Percentiles rank a stretch among this genome's conserved stretches.
Conservation (phyloP, 192 early-diverging fungal genomes). For the Funneliformis geosporum region DNA sequence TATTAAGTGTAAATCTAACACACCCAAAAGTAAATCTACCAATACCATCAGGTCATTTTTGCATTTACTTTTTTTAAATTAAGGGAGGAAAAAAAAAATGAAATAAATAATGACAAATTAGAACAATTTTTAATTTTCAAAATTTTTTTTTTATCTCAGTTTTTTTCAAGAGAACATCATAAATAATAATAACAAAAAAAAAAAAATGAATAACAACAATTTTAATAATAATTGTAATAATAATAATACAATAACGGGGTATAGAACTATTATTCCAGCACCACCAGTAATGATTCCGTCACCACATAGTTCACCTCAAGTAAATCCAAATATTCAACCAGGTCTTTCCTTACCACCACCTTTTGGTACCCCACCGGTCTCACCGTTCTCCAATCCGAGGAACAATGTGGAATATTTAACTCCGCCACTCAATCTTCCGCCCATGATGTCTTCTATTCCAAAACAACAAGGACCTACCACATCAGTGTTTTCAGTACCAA, state of each 20-base stretch:
- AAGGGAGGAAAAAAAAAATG: not conserved
- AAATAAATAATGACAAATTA: not conserved
- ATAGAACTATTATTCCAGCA: slow-evolving; percentile 25
- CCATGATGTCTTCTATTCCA: slow-evolving; percentile 15
- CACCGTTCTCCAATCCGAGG: slow-evolving; percentile 16
- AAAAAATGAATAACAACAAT: not conserved
- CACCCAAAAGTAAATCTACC: not conserved
- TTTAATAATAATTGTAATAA: not conserved
- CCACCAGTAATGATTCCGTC: slow-evolving; percentile 22
- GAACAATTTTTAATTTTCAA: not conserved
- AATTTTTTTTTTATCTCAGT: not conserved
- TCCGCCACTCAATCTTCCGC: slow-evolving; percentile 6
- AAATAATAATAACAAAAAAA: not conserved
- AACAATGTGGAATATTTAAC: slow-evolving; percentile 1
- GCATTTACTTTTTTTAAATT: not conserved
- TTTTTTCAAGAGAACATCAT: not conserved
- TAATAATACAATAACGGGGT: not conserved
- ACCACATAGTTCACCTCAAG: not conserved
- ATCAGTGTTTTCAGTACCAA: slow-evolving; percentile 23
- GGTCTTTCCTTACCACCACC: not conserved
- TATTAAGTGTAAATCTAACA: not conserved
- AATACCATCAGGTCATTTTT: not conserved
- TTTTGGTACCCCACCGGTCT: slow-evolving; percentile 24
- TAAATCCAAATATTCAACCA: slow-evolving; percentile 3
- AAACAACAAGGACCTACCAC: slow-evolving; percentile 11